phyloP scores from a whole-genome alignment of 192 early-diverging fungal genomes.

The Phycomyces blakesleeanus region DNA sequence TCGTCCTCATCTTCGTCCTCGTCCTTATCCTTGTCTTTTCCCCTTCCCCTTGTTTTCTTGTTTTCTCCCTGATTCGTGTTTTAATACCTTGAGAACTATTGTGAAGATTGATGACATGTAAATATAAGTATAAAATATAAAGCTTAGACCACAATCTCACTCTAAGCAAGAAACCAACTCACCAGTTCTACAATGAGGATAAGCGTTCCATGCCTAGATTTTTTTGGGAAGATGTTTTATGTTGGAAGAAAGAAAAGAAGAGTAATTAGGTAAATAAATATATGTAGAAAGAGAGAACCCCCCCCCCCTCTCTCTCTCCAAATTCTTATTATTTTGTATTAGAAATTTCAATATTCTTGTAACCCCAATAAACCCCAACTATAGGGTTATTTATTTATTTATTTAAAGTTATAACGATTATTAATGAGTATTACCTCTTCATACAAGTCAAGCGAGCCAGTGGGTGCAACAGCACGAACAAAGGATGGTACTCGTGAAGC shows the following conservation, averaged over 20 bases:
- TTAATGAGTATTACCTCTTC: too few species aligned
- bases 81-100: slow-evolving; percentile 12
- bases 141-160: neutral
- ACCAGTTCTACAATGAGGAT: slow-evolving; percentile 58
- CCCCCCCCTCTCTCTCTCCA: too few species aligned
- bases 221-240: too few species aligned
- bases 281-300: too few species aligned
- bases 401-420: too few species aligned
- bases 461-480: slow-evolving; percentile 60
- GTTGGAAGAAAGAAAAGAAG: neutral
- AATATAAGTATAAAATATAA: neutral
- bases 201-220: slow-evolving; percentile 71
- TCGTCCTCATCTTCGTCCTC: too few species aligned
- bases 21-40: slow-evolving; percentile 7
- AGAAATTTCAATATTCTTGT: too few species aligned
- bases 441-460: slow-evolving; percentile 63
- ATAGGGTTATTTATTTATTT: too few species aligned
- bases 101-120: too few species aligned
- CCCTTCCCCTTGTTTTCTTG: slow-evolving; percentile 7
- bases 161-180: too few species aligned
- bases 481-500: slow-evolving; percentile 48
- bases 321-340: too few species aligned
- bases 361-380: too few species aligned
- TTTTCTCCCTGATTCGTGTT: neutral
- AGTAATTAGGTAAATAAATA: neutral